These are phyloP conservation scores for Quercus gilva DNA, from an alignment of 306 rosid genomes.

Conservation along the genomic window DNA sequence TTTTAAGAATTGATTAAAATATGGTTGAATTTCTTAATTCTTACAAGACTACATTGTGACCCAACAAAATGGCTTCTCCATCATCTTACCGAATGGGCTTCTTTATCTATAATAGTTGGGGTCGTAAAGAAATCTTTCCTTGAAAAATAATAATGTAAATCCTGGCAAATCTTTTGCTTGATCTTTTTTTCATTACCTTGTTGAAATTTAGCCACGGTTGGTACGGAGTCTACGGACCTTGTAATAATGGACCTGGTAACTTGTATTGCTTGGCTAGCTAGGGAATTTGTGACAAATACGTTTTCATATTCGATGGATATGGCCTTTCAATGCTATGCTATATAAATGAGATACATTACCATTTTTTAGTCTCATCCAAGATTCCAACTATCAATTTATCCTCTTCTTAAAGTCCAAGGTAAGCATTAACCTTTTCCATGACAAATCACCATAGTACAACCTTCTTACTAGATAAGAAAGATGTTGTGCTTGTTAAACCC, in stretches of 20 bases:
- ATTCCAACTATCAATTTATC: not conserved
- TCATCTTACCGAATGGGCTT: too few species aligned
- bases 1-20: too few species aligned
- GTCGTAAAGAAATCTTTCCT: too few species aligned
- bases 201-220: not conserved
- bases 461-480: constrained; percentile 2
- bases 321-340: not conserved
- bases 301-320: not conserved
- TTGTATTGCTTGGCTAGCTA: too few species aligned
- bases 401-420: not conserved
- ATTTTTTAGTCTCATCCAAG: not conserved
- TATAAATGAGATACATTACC: not conserved
- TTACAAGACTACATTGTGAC: too few species aligned
- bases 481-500: constrained; percentile 19
- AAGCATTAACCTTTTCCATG: not conserved
- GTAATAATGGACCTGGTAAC: not conserved
- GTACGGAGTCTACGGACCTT: not conserved
- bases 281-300: not conserved
- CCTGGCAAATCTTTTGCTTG: not conserved
- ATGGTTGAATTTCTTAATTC: too few species aligned
- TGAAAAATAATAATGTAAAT: not conserved
- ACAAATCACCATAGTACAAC: not conserved
- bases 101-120: too few species aligned
- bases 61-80: too few species aligned
- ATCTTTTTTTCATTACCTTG: not conserved